Base-by-base conservation (phyloP, 192 early-diverging fungal genomes). In the Funneliformis mosseae region DNA sequence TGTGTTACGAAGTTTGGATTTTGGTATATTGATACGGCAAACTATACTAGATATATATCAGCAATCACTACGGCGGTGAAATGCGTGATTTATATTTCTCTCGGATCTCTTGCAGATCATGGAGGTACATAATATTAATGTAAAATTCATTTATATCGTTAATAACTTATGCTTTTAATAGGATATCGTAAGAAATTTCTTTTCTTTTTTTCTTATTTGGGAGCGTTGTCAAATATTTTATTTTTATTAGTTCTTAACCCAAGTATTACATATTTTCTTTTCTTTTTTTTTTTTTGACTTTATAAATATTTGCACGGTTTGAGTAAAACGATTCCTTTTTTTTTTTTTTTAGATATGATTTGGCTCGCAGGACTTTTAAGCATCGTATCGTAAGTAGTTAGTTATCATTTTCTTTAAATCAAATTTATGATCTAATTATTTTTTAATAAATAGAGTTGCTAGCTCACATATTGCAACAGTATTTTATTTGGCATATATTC, bases 81-180 rank as follows among this genome's bases (percentile, higher is more conserved):
- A 70, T 86, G 86, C 0, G 73, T 89, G 59, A 59, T 87, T 27
- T 89, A 83, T 78, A 86, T 87, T 61, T 79, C 81, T 66, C 68
- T 87, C 46, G 87, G 86, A 8, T 82, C 85, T 12, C 68, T 89
- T 43, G 88, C 86, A 60, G 88, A 89, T 67, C 83, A 87, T 43
- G 83, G 85, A 67, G 81, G 81, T 83, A 82, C 27, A 78, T 77
- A 3, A 14, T 1, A 27, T 4, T 4, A 12, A 66, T 23, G 9
- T 27, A 10, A 27, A 66, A 66, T 8, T 8, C 6, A 21, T 11
- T 66, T 8, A 25, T 66, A 21, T 6, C 16, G 18, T 28, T 66
- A 33, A 33, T 33, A 33, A 33, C 33, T 23, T 23, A 21, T 66
- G 18, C 5, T 39, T 38, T n/a, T 16, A 25, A 55, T 86, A 33